These are phyloP conservation scores for Penicillium thymicola DNA, from an alignment of 2,329 filamentous ascomycete species.

Conservation along the genomic window DNA sequence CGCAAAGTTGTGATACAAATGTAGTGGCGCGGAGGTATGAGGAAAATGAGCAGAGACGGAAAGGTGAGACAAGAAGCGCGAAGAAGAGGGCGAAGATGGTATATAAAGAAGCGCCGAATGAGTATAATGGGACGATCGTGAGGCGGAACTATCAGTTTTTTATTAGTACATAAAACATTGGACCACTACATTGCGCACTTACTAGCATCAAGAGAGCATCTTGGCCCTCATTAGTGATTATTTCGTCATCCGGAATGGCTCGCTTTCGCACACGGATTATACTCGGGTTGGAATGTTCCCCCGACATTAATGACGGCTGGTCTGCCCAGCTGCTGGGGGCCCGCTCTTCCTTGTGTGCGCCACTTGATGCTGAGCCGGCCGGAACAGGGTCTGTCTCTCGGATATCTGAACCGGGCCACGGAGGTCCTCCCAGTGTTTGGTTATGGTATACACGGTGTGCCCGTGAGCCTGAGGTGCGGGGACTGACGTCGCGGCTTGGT, in stretches of 20 bases:
- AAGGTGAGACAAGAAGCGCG: conserved; percentile 51
- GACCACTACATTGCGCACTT: conserved; percentile 6
- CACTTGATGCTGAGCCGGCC: conserved; percentile 28
- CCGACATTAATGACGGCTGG: conserved; percentile 36
- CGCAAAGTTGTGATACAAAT: conserved; percentile 50
- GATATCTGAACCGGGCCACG: conserved; percentile 18
- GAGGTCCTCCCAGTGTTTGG: conserved; percentile 13
- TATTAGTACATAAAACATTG: conserved; percentile 9
- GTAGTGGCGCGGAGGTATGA: conserved; percentile 44
- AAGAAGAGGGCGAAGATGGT: conserved; percentile 52
- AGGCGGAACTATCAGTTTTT: conserved; percentile 48
- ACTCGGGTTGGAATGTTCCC: conserved; percentile 25
- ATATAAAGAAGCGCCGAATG: conserved; percentile 53
- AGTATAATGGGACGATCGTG: conserved; percentile 53
- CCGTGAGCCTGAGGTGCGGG: conserved; percentile 25
- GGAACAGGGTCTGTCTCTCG: conserved; percentile 23
- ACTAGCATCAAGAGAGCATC: conserved; percentile 48
- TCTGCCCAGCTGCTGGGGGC: conserved; percentile 32
- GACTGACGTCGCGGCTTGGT: conserved; percentile 16
- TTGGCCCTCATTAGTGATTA: conserved; percentile 29
- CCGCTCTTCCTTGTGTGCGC: conserved; percentile 31
- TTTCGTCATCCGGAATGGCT: conserved; percentile 24
- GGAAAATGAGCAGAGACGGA: conserved; percentile 51
- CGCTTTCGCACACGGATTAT: conserved; percentile 28
- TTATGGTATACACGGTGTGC: conserved; percentile 20